Evolutionary conservation across 2,329 filamentous ascomycete species (phyloP).

Genomic region (Ophiobolus disseminans): DNA sequence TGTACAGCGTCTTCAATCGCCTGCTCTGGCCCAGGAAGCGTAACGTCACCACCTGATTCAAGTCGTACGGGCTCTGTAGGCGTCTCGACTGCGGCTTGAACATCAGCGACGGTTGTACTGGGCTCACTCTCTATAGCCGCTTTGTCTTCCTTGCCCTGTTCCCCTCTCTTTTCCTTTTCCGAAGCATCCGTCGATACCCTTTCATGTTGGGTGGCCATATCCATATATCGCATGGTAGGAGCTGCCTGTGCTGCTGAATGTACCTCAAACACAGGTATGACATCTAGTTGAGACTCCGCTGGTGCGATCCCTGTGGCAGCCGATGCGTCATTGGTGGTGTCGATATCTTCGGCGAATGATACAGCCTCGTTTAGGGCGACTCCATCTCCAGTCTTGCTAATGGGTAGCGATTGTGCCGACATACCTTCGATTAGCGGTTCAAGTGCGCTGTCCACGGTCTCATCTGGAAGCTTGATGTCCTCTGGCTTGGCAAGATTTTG

Average conservation of each 20-base stretch:
- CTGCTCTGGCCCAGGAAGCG: slow-evolving; percentile 3
- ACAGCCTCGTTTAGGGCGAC: background rate
- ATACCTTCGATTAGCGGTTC: background rate
- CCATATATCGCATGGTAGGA: background rate
- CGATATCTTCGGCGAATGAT: background rate
- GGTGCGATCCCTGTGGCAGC: background rate
- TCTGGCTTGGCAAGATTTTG: background rate
- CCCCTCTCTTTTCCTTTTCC: slow-evolving; percentile 38
- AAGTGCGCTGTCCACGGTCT: background rate
- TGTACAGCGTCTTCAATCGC: background rate
- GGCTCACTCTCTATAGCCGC: slow-evolving; percentile 14
- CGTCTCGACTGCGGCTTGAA: no score
- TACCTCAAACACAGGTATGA: background rate
- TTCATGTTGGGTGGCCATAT: slow-evolving; percentile 1
- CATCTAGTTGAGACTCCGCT: background rate
- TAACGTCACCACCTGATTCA: background rate
- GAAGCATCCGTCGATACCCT: slow-evolving; percentile 6
- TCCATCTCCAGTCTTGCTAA: background rate
- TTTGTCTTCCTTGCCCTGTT: slow-evolving; percentile 34
- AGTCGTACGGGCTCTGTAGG: slow-evolving; percentile 2
- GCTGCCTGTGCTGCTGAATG: background rate
- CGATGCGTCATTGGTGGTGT: background rate
- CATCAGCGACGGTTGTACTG: slow-evolving; percentile 17
- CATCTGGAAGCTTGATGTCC: slow-evolving; percentile 2
- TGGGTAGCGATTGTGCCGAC: background rate